Evolutionary conservation across 768 basidiomycete genomes (phyloP), one percentile per base, ranked within the genome.

Genomic region (Cyathus striatus): DNA sequence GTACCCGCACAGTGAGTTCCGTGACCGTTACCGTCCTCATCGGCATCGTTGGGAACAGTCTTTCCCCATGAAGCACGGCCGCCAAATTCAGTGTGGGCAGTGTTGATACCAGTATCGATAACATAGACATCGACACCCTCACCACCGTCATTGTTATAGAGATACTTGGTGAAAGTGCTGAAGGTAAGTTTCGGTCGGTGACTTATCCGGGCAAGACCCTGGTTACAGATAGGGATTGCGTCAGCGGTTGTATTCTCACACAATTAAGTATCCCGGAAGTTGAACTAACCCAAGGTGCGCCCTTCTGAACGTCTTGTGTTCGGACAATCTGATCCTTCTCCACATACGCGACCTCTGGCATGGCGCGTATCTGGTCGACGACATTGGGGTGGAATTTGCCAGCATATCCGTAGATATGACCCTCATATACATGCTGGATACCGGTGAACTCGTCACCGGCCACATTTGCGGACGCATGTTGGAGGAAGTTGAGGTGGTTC

Each of bases 171-270:
- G 73, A 96, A 97, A 10, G 90, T 97, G 25, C 77, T 63, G 47
- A 98, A 82, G 6, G 70, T 68, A 18, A 99, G 80, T 55, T 64
- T 81, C 10, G 68, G 47, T 35, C 94, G 80, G 69, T 99, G 96
- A 49, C 90, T 93, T 56, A 98, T 79, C 30, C 96, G 86, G 35
- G 96, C 93, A 35, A 99, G 83, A 58, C 96, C 96, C 96, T 96
- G 53, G 18, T 45, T 30, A 35, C 44, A 46, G 21, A 40, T 13
- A 33, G 20, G 7, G 27, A 43, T 40, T 41, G 43, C 30, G 37
- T 50, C 46, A 52, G 45, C 32, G 38, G 36, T 40, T 10, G 38
- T 20, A 22, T 13, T 23, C 21, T 34, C 33, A 36, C 25, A 26
- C 27, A n/a, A 42, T 32, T 5, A 23, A 43, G 17, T 16, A 37